Evolutionary conservation across 2,329 filamentous ascomycete genomes (phyloP), one percentile per base, ranked within the genome.

Genomic region (Diaporthe citri): DNA sequence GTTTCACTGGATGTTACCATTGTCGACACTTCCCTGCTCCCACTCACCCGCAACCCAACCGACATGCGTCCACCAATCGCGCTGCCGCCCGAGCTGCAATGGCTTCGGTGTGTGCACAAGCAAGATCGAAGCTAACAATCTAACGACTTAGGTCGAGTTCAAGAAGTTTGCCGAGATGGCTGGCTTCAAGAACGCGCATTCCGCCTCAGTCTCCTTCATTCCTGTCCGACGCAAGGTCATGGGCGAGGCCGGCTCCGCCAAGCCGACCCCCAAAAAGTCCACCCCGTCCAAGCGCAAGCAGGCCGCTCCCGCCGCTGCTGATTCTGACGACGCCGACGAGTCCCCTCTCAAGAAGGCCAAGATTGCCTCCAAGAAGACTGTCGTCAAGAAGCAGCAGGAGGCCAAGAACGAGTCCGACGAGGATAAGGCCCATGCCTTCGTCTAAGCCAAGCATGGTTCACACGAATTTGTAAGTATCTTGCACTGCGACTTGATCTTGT

Each of bases 111-210:
- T n/a, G n/a, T n/a, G n/a, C n/a, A 43, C 4, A 5, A 20, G n/a
- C 22, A 25, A 52, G 17, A 39, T 12, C 7, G 15, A 6, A 22
- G 46, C 22, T 67, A 1, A 67, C 62, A 17, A 2, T 22, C 15
- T 39, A 2, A 3, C 12, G 2, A 52, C 12, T 15, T 13, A 75
- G 74, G 20, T 72, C 5, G 62, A 75, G 22, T 46, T 12, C 22
- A n/a, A 69, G 17, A 75, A 70, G 71, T 41, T 73, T 22, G 52
- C 74, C 22, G n/a, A 70, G 4, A 34, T 73, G 22, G 71, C 31
- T 13, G 60, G 43, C 13, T 75, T 55, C 62, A 75, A 73, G 62
- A 46, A 43, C 39, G 36, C 28, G 3, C 3, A 17, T 6, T 60
- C 60, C 2, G 71, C 71, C 15, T 28, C 36, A 0, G 41, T 36